These are phyloP conservation scores for Schizosaccharomyces pombe DNA, from an alignment of 805 yeast species.

Conservation along the genomic window DNA sequence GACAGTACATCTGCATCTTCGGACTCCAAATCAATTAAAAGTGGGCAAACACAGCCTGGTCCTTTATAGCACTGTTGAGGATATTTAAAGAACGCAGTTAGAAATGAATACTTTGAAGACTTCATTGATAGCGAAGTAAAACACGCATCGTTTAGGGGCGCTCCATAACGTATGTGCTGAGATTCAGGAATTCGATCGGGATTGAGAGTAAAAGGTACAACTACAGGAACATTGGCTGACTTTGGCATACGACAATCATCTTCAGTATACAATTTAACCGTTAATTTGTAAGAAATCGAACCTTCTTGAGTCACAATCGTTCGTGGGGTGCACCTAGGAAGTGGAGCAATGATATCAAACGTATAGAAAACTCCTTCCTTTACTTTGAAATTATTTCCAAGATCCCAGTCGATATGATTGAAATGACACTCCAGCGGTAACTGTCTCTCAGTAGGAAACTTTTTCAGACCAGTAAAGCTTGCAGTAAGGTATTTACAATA, in stretches of 20 bases:
- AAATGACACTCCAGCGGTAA: background rate
- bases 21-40: background rate
- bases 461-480: background rate
- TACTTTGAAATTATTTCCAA: background rate
- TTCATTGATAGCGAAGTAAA: background rate
- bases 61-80: constrained; percentile 1
- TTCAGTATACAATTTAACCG: background rate
- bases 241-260: background rate
- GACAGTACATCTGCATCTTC: background rate
- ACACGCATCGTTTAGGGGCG: background rate
- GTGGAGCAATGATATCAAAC: background rate
- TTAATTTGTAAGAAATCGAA: background rate
- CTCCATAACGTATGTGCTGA: background rate
- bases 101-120: background rate
- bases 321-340: background rate
- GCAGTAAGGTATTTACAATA: background rate
- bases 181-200: background rate
- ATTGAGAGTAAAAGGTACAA: background rate
- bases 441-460: background rate
- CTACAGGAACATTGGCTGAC: background rate
- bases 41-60: background rate
- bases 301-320: background rate
- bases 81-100: background rate
- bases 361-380: background rate
- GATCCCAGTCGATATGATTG: background rate